Evolutionary conservation across 768 basidiomycete species (phyloP).

Genomic region (Hygrocybe coccinea): DNA sequence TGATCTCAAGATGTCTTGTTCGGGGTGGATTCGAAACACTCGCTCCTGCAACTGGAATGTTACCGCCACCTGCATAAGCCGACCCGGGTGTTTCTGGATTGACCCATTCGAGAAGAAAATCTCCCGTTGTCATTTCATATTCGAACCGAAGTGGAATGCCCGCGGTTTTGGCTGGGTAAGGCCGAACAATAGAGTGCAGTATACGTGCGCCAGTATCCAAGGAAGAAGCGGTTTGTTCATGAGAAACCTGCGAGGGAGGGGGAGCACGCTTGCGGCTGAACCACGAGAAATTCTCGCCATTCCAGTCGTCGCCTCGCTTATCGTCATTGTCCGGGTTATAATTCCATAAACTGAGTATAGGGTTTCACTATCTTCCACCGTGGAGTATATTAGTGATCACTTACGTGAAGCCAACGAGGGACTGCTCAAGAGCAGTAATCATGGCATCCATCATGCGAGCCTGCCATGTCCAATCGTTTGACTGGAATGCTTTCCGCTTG

Average conservation of each 20-base stretch:
- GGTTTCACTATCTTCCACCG: neutral
- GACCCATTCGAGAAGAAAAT: conserved; percentile 62
- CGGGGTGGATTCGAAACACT: conserved; percentile 37
- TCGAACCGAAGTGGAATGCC: conserved; percentile 72
- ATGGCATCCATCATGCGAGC: conserved; percentile 92
- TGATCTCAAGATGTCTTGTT: conserved; percentile 35
- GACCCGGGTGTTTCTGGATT: conserved; percentile 27
- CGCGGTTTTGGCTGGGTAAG: conserved; percentile 86
- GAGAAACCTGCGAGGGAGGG: conserved; percentile 50
- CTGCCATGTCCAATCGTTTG: conserved; percentile 78
- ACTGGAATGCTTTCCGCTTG: conserved; percentile 62
- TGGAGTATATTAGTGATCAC: conserved; percentile 27
- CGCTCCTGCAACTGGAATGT: conserved; percentile 4
- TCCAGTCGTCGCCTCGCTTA: conserved; percentile 79
- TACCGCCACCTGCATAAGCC: neutral
- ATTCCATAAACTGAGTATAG: conserved; percentile 71
- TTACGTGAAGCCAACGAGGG: conserved; percentile 81
- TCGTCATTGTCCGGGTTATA: conserved; percentile 90
- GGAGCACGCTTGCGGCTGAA: conserved; percentile 63
- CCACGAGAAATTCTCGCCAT: conserved; percentile 97
- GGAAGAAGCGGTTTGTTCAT: conserved; percentile 57
- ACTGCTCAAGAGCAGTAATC: conserved; percentile 73
- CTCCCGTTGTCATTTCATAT: conserved; percentile 74
- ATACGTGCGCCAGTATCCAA: conserved; percentile 83
- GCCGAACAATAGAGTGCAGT: conserved; percentile 74